Evolutionary conservation across 495 filamentous ascomycete species (phyloP).

Genomic region (Neurospora tetrasperma): DNA sequence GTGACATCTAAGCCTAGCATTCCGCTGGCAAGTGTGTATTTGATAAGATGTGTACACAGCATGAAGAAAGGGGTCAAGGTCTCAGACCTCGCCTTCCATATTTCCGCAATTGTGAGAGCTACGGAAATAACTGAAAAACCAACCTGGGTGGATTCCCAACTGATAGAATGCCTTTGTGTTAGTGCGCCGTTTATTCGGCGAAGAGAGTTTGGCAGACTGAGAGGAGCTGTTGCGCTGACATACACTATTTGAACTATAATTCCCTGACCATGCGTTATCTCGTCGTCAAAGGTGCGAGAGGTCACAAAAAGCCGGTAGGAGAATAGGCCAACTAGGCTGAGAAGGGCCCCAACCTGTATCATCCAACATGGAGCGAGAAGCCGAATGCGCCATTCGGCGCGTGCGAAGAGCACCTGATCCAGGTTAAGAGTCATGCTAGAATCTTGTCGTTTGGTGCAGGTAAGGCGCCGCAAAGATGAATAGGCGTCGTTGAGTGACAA

Average conservation of each 20-base stretch:
- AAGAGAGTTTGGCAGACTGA: background rate
- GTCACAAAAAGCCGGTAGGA: conserved; percentile 37
- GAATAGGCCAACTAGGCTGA: conserved; percentile 37
- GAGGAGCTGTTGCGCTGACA: conserved; percentile 5
- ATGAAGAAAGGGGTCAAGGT: conserved; percentile 35
- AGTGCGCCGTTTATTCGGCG: background rate
- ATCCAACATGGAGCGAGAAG: conserved; percentile 33
- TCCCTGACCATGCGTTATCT: conserved; percentile 21
- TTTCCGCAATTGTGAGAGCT: conserved; percentile 29
- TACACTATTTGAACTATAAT: conserved; percentile 40
- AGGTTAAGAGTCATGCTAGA: conserved; percentile 18
- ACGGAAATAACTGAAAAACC: conserved; percentile 32
- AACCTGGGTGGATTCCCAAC: conserved; percentile 39
- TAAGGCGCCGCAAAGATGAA: background rate
- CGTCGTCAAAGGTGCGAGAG: conserved; percentile 27
- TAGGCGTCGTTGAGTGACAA: background rate
- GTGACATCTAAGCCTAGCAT: conserved; percentile 37
- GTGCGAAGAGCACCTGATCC: conserved; percentile 33
- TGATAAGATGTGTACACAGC: conserved; percentile 34
- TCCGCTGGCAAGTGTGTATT: conserved; percentile 29
- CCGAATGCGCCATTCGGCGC: conserved; percentile 31
- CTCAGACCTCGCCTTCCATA: conserved; percentile 32
- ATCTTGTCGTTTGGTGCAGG: background rate
- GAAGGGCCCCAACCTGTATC: conserved; percentile 26
- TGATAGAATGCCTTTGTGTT: conserved; percentile 1